Conservation (phyloP, 2,329 filamentous ascomycete genomes). For the Aspergillus cejpii region DNA sequence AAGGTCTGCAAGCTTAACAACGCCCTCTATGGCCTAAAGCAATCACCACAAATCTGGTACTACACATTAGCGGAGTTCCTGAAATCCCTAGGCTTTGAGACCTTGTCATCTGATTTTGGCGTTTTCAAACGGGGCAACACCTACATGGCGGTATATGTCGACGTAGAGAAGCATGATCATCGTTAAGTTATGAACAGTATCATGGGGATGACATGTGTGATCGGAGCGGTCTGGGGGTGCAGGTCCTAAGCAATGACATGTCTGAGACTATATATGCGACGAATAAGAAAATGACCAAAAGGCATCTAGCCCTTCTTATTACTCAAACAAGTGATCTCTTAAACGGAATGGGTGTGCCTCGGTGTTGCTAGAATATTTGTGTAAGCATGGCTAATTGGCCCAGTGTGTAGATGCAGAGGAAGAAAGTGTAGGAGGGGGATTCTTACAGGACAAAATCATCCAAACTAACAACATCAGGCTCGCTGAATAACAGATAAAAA, state of each 20-base stretch:
- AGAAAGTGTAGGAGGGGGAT: not conserved
- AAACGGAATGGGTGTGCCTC: constrained; percentile 19
- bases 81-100: constrained; percentile 1
- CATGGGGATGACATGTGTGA: not conserved
- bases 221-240: not conserved
- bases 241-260: not conserved
- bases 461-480: constrained; percentile 26
- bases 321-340: not conserved
- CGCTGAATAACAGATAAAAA: constrained; percentile 32
- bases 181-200: not conserved
- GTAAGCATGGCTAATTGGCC: not conserved
- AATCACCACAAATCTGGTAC: constrained; percentile 9
- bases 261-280: not conserved
- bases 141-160: too few species aligned
- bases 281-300: not conserved
- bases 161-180: not conserved
- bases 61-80: constrained; percentile 6
- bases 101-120: too few species aligned
- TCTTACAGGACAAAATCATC: constrained; percentile 31
- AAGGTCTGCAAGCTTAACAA: constrained; percentile 10
- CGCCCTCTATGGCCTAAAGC: not conserved
- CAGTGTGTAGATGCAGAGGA: not conserved
- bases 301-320: not conserved
- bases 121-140: too few species aligned
- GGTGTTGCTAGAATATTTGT: constrained; percentile 14